Conservation (phyloP, 495 filamentous ascomycete species). For the Aspergillus egyptiacus region DNA sequence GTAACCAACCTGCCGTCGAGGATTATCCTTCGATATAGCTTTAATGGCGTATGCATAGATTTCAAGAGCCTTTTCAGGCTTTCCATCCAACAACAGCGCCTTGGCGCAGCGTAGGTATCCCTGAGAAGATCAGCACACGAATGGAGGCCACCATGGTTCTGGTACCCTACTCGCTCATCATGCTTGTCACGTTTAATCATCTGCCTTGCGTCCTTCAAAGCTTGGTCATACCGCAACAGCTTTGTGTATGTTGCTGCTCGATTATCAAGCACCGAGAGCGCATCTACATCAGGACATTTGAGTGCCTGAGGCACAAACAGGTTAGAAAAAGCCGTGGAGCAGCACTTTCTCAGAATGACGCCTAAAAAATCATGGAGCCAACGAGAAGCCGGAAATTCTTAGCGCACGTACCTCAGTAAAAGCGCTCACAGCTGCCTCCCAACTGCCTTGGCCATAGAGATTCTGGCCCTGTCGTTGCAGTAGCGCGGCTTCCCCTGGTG, state of each 20-base stretch:
- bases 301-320: conserved; percentile 30
- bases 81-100: conserved; percentile 51
- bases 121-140: conserved; percentile 21
- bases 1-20: conserved; percentile 39
- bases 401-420: conserved; percentile 46
- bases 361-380: too few species aligned
- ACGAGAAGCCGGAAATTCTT: conserved; percentile 12
- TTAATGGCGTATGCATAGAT: conserved; percentile 57
- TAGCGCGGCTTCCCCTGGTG: conserved; percentile 10
- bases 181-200: conserved; percentile 51
- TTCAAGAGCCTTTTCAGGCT: conserved; percentile 46
- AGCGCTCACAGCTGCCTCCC: conserved; percentile 34
- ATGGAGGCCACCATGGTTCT: neutral
- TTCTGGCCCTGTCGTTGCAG: conserved; percentile 35
- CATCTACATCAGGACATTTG: conserved; percentile 23
- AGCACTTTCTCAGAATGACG: too few species aligned
- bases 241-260: conserved; percentile 57
- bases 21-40: conserved; percentile 37
- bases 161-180: conserved; percentile 39
- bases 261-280: conserved; percentile 49
- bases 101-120: conserved; percentile 64
- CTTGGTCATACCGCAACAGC: conserved; percentile 45
- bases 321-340: neutral
- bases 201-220: conserved; percentile 52
- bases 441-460: conserved; percentile 37